Evolutionary conservation across 345 rosid genomes (phyloP), one percentile per base, ranked within the genome.

Genomic region (Turritis glabra): DNA sequence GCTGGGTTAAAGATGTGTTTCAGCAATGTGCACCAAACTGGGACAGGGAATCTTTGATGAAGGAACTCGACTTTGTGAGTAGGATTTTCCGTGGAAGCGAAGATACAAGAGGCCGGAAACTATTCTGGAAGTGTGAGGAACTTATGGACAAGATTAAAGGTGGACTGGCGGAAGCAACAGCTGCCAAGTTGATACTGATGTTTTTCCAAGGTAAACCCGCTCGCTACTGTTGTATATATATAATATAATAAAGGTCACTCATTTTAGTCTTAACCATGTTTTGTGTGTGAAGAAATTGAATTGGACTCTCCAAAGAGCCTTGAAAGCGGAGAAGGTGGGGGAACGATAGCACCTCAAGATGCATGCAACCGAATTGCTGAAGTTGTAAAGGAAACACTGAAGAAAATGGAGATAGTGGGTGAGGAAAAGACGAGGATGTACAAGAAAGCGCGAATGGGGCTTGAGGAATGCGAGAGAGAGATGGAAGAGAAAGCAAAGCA

Each of bases 1-100:
- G 99, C 7, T 96, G 96, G 98, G 99, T 88, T 23, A 96, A 92
- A 80, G 97, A 96, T 77, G 98, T 92, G 64, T 96, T 96, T 81
- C 96, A 87, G 73, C 96, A 90, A 64, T 90, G 98, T 88, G 96
- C 91, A 41, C 93, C 91, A 10, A 87, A 85, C 56, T 96, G 99
- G 99, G 96, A 90, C 43, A 81, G 82, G 38, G 99, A 89, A 7
- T 77, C 99, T 75, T 87, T 96, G 26, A 77, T 72, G 75, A 92
- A 96, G 75, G 98, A 92, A 79, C 90, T 96, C 35, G 96, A 96
- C 79, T 92, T 85, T 61, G 97, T 90, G 8, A 82, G 97, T 69
- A 83, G 96, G 80, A 92, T 92, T 65, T 92, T 92, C 75, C 83
- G 85, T 51, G 93, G 95, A 82, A 96, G 96, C 75, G 95, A 96